A percentile compares a stretch with the other conserved stretches of the same genome.
phyloP scores from a whole-genome alignment of 2,329 filamentous ascomycete species.

The Fusarium austroafricanum region DNA sequence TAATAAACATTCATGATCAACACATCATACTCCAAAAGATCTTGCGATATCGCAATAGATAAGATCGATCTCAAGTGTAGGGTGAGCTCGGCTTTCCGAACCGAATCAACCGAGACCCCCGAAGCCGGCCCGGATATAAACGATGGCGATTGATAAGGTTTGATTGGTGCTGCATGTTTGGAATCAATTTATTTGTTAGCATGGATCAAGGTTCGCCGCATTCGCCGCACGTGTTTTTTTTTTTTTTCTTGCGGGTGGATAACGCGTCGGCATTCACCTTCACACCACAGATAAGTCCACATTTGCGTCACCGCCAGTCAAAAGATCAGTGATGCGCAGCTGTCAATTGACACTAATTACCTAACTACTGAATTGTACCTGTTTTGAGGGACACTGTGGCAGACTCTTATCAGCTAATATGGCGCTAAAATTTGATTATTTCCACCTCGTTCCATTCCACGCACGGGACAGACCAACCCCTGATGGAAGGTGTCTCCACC shows the following conservation, averaged over 20 bases:
- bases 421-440: constrained; percentile 36
- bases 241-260: not conserved
- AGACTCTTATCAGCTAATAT: constrained; percentile 29
- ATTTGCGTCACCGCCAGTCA: constrained; percentile 28
- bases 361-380: too few species aligned
- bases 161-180: constrained; percentile 19
- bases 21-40: not conserved
- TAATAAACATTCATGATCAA: constrained; percentile 14
- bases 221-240: constrained; percentile 17
- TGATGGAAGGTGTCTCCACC: constrained; percentile 30
- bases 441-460: constrained; percentile 34
- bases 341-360: constrained; percentile 10
- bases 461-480: constrained; percentile 6
- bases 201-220: constrained; percentile 13
- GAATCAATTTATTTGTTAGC: constrained; percentile 18
- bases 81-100: constrained; percentile 16
- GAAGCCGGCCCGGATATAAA: not conserved
- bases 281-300: not conserved
- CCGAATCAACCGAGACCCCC: constrained; percentile 5
- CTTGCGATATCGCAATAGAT: not conserved
- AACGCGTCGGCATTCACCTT: not conserved
- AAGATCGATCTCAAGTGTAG: not conserved
- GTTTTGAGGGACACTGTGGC: too few species aligned
- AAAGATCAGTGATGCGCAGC: too few species aligned
- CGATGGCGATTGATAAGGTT: not conserved